phyloP scores from a whole-genome alignment of 2,329 filamentous ascomycete genomes.

The Emergomyces orientalis region DNA sequence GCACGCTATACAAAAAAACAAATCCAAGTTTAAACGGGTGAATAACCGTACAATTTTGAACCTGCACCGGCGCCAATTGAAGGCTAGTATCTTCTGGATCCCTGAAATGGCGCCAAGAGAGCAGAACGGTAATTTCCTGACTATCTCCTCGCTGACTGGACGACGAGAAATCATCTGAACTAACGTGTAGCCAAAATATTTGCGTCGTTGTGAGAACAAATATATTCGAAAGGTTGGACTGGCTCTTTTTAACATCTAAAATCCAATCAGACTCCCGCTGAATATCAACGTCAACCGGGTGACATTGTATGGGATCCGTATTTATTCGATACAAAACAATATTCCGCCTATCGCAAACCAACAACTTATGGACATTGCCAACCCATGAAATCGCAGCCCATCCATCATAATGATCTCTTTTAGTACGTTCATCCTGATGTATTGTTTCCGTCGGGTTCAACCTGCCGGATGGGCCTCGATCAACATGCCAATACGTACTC shows the following conservation, averaged over 20 bases:
- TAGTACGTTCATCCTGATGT: slow-evolving; percentile 12
- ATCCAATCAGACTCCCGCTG: slow-evolving; percentile 42
- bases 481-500: slow-evolving; percentile 23
- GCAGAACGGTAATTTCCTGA: slow-evolving; percentile 29
- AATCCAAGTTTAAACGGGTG: neutral
- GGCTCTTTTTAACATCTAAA: slow-evolving; percentile 42
- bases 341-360: slow-evolving; percentile 44
- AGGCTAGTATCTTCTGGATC: slow-evolving; percentile 46
- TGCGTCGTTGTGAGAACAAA: slow-evolving; percentile 47
- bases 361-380: slow-evolving; percentile 31
- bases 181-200: slow-evolving; percentile 39
- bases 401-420: slow-evolving; percentile 29
- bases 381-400: slow-evolving; percentile 38
- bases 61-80: slow-evolving; percentile 27
- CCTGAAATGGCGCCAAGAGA: slow-evolving; percentile 48
- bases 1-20: slow-evolving; percentile 12
- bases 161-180: slow-evolving; percentile 20
- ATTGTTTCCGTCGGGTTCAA: slow-evolving; percentile 20
- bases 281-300: slow-evolving; percentile 30
- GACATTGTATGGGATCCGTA: slow-evolving; percentile 20
- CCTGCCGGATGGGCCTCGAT: slow-evolving; percentile 25
- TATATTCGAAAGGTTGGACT: slow-evolving; percentile 34
- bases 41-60: slow-evolving; percentile 25
- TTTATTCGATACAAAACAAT: slow-evolving; percentile 30
- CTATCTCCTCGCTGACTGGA: slow-evolving; percentile 16